Base-by-base conservation (phyloP, 768 basidiomycete species). In the Lactarius tabidus region DNA sequence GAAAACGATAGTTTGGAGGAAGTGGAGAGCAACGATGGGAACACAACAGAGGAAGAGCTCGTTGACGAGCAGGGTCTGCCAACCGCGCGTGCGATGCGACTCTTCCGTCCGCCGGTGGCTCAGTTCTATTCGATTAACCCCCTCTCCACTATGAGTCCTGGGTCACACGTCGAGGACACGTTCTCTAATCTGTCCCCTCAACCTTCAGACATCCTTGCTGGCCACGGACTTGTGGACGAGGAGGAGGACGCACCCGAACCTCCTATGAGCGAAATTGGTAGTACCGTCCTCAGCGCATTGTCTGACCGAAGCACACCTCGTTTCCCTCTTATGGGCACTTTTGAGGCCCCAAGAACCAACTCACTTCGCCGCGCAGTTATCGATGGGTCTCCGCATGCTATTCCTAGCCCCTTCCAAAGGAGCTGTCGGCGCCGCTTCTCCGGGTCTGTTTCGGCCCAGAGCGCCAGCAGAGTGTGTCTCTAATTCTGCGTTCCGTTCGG, bases 31-130 rank as follows among this genome's bases (percentile, higher is more conserved):
- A 72, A 75, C 57, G 87, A 85, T 7, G 89, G 90, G 1, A 88
- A 91, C 67, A 90, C 90, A 4, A 92, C 91, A 1, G 91, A 92
- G 72, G 89, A 91, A 67, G 90, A 93, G 66, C 85, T 92, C 58
- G 86, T 92, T n/a, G 89, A 88, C 60, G 82, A 85, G 10, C 82
- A 85, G 65, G 85, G 87, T 62, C 78, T 90, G 7, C 88, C 86
- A 31, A 92, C 90, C 62, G 84, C 84, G n/a, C 85, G 84, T 62
- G 88, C 89, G 28, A 88, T 91, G 85, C 78, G 80, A 65, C 78
- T 89, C 53, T 89, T 91, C 78, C 83, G 79, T 70, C 82, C 86
- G 68, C 91, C 90, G 9, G 81, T 79, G 23, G 74, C 74, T 20
- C 81, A 88, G 48, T 83, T 84, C 31, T 83, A 60, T 39, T 69